A percentile compares a stretch with the other conserved stretches of the same genome.
These are phyloP conservation scores for Chlorella sp. DNA, from an alignment of 139 green algal species.

Conservation along the genomic window DNA sequence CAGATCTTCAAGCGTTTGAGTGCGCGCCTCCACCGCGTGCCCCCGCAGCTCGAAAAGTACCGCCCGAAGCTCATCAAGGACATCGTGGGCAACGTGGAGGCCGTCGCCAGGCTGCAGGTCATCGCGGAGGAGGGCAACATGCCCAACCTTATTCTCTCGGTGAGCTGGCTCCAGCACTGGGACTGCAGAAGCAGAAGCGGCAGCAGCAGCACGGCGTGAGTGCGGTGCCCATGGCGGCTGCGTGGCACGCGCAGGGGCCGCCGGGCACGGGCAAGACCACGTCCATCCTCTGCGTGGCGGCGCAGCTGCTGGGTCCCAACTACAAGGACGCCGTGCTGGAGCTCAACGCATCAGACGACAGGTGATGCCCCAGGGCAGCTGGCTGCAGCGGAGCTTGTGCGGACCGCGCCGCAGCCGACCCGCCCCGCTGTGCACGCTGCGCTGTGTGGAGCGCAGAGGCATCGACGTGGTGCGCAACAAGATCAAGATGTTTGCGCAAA, in stretches of 20 bases:
- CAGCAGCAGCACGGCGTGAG: too few relatives aligned
- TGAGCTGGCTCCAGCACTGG: too few relatives aligned
- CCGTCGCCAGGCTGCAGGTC: constrained; percentile 81
- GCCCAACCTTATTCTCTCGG: constrained; percentile 94
- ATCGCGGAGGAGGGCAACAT: constrained; percentile 95
- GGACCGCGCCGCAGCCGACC: too few relatives aligned
- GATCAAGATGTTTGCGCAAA: constrained; percentile 99
- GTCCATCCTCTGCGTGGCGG: constrained; percentile 84
- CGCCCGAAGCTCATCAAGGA: constrained; percentile 77
- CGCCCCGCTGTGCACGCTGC: too few relatives aligned
- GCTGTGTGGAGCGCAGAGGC: too few relatives aligned
- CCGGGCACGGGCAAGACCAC: constrained; percentile 98
- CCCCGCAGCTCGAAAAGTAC: constrained; percentile 96
- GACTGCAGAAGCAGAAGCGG: too few relatives aligned
- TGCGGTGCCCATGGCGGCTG: neutral
- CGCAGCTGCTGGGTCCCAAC: constrained; percentile 75
- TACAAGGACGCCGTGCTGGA: constrained; percentile 93
- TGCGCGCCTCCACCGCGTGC: neutral
- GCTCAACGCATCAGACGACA: constrained; percentile 97
- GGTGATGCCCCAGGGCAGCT: neutral
- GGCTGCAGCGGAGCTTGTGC: neutral
- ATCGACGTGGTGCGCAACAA: constrained; percentile 99
- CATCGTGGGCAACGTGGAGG: constrained; percentile 93
- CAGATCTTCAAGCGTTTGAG: too few relatives aligned
- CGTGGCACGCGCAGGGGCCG: constrained; percentile 60